These are phyloP conservation scores for Cenchrus fungigraminus DNA, from an alignment of 176 grass and related monocot species.

Conservation along the genomic window DNA sequence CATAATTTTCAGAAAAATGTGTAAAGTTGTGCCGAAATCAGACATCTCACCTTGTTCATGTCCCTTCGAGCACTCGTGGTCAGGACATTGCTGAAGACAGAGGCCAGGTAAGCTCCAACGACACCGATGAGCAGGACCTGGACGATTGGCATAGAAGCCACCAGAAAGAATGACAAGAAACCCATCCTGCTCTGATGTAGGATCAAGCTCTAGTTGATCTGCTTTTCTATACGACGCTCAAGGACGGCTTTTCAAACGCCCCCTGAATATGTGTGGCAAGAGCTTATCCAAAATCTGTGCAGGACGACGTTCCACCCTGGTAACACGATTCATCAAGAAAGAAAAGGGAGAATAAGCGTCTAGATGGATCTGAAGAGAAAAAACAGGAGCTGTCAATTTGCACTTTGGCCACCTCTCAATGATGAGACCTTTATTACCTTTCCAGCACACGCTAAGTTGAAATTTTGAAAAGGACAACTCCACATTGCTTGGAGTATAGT, in stretches of 20 bases:
- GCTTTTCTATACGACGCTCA: not conserved
- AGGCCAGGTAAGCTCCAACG: conserved; percentile 77
- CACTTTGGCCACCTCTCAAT: not conserved
- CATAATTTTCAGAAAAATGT: not conserved
- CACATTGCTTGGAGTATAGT: not conserved
- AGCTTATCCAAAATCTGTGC: not conserved
- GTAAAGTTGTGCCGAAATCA: not conserved
- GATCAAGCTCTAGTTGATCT: not conserved
- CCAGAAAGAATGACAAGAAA: conserved; percentile 65
- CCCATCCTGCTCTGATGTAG: conserved; percentile 56
- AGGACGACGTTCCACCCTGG: conserved; percentile 1
- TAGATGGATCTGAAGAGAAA: not conserved
- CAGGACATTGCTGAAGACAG: conserved; percentile 66
- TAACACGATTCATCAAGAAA: not conserved
- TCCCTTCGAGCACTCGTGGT: conserved; percentile 65
- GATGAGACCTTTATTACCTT: not conserved
- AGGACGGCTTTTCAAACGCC: not conserved
- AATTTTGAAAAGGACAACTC: conserved; percentile 8
- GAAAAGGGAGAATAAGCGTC: not conserved
- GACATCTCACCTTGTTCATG: conserved; percentile 79
- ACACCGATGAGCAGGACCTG: conserved; percentile 88
- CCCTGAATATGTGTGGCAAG: not conserved
- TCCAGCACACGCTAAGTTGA: not conserved
- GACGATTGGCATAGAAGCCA: conserved; percentile 76
- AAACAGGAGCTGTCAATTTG: not conserved